Base-by-base conservation (phyloP, 2,329 filamentous ascomycete species). In the Fusarium armeniacum region DNA sequence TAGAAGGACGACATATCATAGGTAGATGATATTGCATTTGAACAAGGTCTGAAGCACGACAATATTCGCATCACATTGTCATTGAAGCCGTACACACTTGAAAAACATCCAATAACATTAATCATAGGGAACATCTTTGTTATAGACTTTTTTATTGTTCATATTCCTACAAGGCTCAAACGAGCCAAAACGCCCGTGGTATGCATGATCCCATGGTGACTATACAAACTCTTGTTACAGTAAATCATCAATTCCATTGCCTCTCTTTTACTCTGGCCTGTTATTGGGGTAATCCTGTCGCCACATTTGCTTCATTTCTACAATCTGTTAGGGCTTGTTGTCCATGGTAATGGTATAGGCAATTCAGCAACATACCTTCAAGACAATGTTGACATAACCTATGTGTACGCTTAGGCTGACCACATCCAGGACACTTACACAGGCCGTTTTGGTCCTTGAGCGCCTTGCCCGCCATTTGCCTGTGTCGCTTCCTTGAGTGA, bases 391-490 rank as follows among this genome's bases (percentile, higher is more conserved):
- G 90, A 80, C 96, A 99, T 70, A 99, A 80, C 36, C 94, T 84
- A 83, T 99, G 96, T 76, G 93, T 91, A 78, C 93, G 90, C 85
- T 99, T 99, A 28, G 89, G 83, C 77, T 91, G 88, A 50, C 96
- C 97, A 76, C 96, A 99, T 16, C 90, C 93, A 1, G 95, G 92
- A 78, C 96, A 99, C 77, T 89, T 93, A 83, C 94, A 97, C 73
- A 99, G 82, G 56, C 89, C 88, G 69, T 91, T 96, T 61, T 97
- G 90, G 78, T 99, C 96, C 83, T 97, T 93, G 74, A 99, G 81
- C 45, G 90, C 95, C 83, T 99, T 99, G 76, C 96, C 96, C 26
- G 94, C 95, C 90, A 98, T 92, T 78, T 97, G 94, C 76, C 97
- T 89, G 78, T 94, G 91, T 74, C 96, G 88, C 86, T 94, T 97